A percentile compares a stretch with the other conserved stretches of the same genome.
Conservation (phyloP, 805 yeast genomes). For the Monosporozyma solicola region DNA sequence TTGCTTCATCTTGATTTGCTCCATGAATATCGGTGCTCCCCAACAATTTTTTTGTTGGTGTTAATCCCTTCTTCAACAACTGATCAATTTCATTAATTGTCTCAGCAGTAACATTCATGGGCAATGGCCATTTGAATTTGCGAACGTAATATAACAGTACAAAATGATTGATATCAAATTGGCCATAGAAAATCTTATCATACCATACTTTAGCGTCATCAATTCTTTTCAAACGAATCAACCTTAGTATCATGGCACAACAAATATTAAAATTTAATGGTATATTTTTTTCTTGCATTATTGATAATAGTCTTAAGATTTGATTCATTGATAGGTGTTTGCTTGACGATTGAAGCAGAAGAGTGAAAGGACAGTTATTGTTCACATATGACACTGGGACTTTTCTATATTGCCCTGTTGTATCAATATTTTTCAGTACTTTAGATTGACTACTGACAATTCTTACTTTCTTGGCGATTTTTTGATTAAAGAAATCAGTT, state of each 20-base stretch:
- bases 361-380: slow-evolving; percentile 18
- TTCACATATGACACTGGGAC: background rate
- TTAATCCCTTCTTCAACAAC: background rate
- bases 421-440: background rate
- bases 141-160: slow-evolving; percentile 9
- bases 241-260: slow-evolving; percentile 18
- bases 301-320: slow-evolving; percentile 9
- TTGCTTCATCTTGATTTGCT: background rate
- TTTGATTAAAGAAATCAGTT: slow-evolving; percentile 14
- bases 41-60: background rate
- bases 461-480: slow-evolving; percentile 6
- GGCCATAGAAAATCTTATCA: slow-evolving; percentile 15
- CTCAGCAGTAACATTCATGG: background rate
- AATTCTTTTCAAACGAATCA: slow-evolving; percentile 9
- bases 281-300: slow-evolving; percentile 16
- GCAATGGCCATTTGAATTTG: background rate
- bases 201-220: slow-evolving; percentile 25
- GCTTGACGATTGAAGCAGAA: slow-evolving; percentile 19
- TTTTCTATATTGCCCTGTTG: background rate
- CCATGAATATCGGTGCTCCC: background rate
- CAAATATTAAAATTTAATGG: slow-evolving; percentile 23
- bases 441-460: slow-evolving; percentile 2
- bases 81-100: background rate
- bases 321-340: slow-evolving; percentile 15
- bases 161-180: slow-evolving; percentile 17